These are phyloP conservation scores for Pestalotiopsis fici DNA, from an alignment of 2,329 filamentous ascomycete species.

Conservation along the genomic window DNA sequence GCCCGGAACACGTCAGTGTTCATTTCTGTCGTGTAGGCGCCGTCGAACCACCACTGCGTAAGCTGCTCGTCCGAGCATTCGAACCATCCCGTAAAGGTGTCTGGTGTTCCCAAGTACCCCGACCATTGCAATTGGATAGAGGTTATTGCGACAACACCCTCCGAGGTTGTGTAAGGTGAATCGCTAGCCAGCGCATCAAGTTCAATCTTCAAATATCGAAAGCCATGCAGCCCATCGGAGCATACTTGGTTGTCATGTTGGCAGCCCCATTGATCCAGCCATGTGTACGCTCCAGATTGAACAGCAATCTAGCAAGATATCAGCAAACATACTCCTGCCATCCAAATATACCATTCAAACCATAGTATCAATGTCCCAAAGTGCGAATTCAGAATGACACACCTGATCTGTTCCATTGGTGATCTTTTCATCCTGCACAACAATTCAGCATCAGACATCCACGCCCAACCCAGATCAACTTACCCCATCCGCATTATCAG, in stretches of 20 bases:
- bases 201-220: slow-evolving; percentile 51
- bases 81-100: slow-evolving; percentile 52
- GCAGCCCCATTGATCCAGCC: slow-evolving; percentile 46
- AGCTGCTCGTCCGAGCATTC: slow-evolving; percentile 50
- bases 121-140: slow-evolving; percentile 43
- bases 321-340: not conserved
- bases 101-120: slow-evolving; percentile 46
- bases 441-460: slow-evolving; percentile 12
- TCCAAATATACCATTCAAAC: not conserved
- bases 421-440: slow-evolving; percentile 23
- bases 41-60: slow-evolving; percentile 55
- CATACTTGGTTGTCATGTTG: slow-evolving; percentile 44
- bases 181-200: slow-evolving; percentile 45
- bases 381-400: not conserved
- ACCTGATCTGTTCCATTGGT: slow-evolving; percentile 50
- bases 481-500: slow-evolving; percentile 34
- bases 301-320: slow-evolving; percentile 42
- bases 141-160: slow-evolving; percentile 43
- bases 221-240: slow-evolving; percentile 53
- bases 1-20: slow-evolving; percentile 44
- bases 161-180: slow-evolving; percentile 41
- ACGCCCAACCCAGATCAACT: slow-evolving; percentile 9
- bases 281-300: slow-evolving; percentile 38
- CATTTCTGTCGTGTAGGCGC: slow-evolving; percentile 53
- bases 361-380: not conserved